Evolutionary conservation across 495 filamentous ascomycete species (phyloP), one percentile per base, ranked within the genome.

Genomic region (Penicillium arizonense): DNA sequence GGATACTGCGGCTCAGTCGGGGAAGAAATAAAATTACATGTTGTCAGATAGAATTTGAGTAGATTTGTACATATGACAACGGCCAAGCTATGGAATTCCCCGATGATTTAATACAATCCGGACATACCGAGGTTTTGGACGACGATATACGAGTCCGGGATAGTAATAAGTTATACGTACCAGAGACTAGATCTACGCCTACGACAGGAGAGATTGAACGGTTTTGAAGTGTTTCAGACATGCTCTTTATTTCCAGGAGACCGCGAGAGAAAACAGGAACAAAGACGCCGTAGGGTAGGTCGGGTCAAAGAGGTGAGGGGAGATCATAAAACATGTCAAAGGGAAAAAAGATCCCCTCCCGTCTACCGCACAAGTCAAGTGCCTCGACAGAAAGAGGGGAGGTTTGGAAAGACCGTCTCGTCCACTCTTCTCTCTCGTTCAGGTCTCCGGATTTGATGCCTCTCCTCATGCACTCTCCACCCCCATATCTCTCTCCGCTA

Each of bases 1-100:
- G 71, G 71, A 72, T 65, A 59, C 71, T 11, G 59, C 69, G 30
- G 71, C 69, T 21, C 71, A 74, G 62, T 59, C 63, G 18, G 71
- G 71, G 34, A 71, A 64, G 65, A 70, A 71, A 64, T 71, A 61
- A 44, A 50, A 10, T 18, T 5, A 28, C 35, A 21, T 26, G 33
- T 13, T 18, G 41, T 28, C 20, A 11, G 16, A 37, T 11, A n/a
- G n/a, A 32, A 35, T 4, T 14, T 26, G 32, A 30, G 28, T 30
- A 4, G 30, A 49, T 18, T 35, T 26, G 34, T 18, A 45, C 37
- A 42, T 38, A 44, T 33, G 9, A 23, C 44, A 33, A 24, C 5
- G 9, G 28, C 28, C 9, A 9, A 30, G 28, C 28, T 30, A 30
- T 30, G 28, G 6, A 9, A 30, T 30, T 6, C 28, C 9, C 1